Base-by-base conservation (phyloP, 345 rosid genomes). In the Euphorbia lathyris region DNA sequence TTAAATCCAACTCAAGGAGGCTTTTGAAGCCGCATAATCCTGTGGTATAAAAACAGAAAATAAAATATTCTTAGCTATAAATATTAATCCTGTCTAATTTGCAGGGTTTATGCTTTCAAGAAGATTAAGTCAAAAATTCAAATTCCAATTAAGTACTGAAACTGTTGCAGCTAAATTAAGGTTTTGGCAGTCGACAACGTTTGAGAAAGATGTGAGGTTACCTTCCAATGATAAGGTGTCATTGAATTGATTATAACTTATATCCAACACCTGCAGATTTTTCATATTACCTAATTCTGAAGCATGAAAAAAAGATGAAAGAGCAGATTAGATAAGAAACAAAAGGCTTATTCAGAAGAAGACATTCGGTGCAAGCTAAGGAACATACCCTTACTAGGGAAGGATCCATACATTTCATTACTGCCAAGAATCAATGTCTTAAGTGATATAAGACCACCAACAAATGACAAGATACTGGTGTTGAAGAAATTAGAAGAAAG, bases 191-290 rank as follows among this genome's bases (percentile, higher is more conserved):
- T 45, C 3, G 51, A 45, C 12, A 7, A 16, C 17, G 11, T 16
- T 45, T 3, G 1, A 16, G 51, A 45, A 45, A 45, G 51, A 45
- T 1, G 51, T 12, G 51, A 45, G 19, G 11, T 61, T 62, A 62
- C 66, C 66, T 62, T 62, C 50, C 7, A 5, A 9, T 62, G 50
- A 40, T 38, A 40, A n/a, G 9, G 51, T 62, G 16, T 16, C 14
- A 22, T 16, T 34, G 55, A 65, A 3, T 19, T 3, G 7, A 22
- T 66, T 73, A 32, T 0, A 6, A 23, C 71, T 48, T 48, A 66
- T 32, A 59, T 73, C 71, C 53, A 73, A 38, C 1, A 58, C 1
- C 58, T 66, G 38, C 61, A 73, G 60, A 13, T 58, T 58, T 34
- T 22, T 58, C 25, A 73, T 32, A 50, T 23, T 36, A 16, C n/a